These are phyloP conservation scores for Pisolithus albus DNA, from an alignment of 768 basidiomycete species.

Conservation along the genomic window DNA sequence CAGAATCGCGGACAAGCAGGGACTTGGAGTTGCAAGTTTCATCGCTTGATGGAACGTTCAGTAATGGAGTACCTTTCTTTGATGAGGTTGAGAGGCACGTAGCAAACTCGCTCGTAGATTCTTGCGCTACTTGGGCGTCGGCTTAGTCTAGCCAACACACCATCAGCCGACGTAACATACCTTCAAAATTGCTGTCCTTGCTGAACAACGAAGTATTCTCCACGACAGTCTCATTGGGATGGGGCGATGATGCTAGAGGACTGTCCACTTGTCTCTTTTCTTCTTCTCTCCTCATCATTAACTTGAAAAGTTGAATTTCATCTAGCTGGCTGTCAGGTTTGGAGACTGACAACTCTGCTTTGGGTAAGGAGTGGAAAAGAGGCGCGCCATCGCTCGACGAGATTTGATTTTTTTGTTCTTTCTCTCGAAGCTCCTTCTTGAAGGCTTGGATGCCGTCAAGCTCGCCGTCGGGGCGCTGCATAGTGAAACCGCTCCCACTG, in stretches of 20 bases:
- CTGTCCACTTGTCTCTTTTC: conserved; percentile 36
- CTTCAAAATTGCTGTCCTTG: conserved; percentile 12
- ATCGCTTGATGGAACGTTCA: not conserved
- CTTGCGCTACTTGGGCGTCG: not conserved
- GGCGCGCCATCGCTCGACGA: conserved; percentile 3
- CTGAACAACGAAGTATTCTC: conserved; percentile 10
- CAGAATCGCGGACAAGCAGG: conserved; percentile 3
- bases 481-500: conserved; percentile 56
- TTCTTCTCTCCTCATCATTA: conserved; percentile 78
- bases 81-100: conserved; percentile 1
- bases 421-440: conserved; percentile 80
- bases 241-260: conserved; percentile 1
- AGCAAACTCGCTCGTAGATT: not conserved
- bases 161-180: conserved; percentile 7
- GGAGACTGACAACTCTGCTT: conserved; percentile 14
- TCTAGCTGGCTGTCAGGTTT: conserved; percentile 45
- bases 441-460: conserved; percentile 82
- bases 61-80: not conserved
- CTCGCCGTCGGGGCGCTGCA: conserved; percentile 53
- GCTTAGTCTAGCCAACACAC: not conserved
- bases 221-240: not conserved
- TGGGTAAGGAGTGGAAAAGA: conserved; percentile 11
- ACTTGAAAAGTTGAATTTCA: conserved; percentile 77
- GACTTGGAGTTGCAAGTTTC: not conserved
- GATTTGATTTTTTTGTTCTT: conserved; percentile 46